These are phyloP conservation scores for Tubosaeta sp. DNA, from an alignment of 768 basidiomycete genomes.

Conservation along the genomic window DNA sequence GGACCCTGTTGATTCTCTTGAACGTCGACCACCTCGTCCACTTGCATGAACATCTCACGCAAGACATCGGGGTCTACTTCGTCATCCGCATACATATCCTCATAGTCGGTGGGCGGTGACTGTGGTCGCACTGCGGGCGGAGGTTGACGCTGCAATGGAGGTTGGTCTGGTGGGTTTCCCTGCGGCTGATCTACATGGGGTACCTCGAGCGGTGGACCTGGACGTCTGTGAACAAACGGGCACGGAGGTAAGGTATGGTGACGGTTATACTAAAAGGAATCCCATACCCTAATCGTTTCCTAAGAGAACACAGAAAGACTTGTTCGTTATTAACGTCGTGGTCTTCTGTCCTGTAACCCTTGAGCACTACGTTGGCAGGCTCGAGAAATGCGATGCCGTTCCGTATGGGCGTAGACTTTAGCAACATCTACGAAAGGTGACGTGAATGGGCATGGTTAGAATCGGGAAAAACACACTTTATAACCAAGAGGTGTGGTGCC, in stretches of 20 bases:
- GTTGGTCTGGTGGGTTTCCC: slow-evolving; percentile 15
- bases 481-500: slow-evolving; percentile 77
- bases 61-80: slow-evolving; percentile 29
- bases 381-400: slow-evolving; percentile 76
- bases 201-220: slow-evolving; percentile 21
- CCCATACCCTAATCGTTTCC: slow-evolving; percentile 63
- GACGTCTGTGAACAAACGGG: slow-evolving; percentile 15
- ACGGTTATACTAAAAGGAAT: neutral
- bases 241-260: neutral
- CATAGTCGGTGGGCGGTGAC: slow-evolving; percentile 10
- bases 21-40: slow-evolving; percentile 12
- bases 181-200: slow-evolving; percentile 8
- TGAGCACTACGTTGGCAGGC: slow-evolving; percentile 56
- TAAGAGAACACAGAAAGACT: slow-evolving; percentile 60
- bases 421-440: slow-evolving; percentile 46
- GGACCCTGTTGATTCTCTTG: neutral
- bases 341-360: slow-evolving; percentile 62
- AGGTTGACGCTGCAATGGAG: slow-evolving; percentile 10
- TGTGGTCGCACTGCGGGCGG: slow-evolving; percentile 6
- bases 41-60: slow-evolving; percentile 18
- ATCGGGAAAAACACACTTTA: slow-evolving; percentile 50
- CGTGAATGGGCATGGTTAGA: neutral
- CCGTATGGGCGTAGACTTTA: slow-evolving; percentile 65
- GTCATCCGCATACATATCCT: slow-evolving; percentile 25
- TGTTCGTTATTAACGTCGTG: slow-evolving; percentile 53